phyloP scores from a whole-genome alignment of 2,329 filamentous ascomycete genomes.

The Cordyceps sp. region DNA sequence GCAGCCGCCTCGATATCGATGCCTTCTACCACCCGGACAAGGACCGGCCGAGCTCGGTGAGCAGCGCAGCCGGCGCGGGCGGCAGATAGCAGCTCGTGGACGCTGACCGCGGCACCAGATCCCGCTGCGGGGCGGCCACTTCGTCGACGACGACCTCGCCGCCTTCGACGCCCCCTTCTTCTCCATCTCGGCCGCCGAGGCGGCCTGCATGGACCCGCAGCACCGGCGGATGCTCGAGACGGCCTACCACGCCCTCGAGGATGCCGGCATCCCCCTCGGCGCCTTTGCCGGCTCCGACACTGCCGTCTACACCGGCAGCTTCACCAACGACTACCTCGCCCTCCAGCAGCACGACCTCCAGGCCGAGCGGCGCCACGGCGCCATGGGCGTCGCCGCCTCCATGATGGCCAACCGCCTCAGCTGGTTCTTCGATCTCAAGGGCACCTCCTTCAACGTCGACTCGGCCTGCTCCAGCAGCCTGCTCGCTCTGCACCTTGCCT shows the following conservation, averaged over 20 bases:
- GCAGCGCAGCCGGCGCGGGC: too few relatives aligned
- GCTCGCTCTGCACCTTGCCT: slow-evolving; percentile 31
- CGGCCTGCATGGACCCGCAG: not conserved
- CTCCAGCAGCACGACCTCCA: not conserved
- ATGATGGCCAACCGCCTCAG: slow-evolving; percentile 6
- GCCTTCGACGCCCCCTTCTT: slow-evolving; percentile 27
- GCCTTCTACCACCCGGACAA: not conserved
- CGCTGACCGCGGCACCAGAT: not conserved
- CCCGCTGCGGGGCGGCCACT: not conserved
- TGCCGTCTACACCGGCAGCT: not conserved
- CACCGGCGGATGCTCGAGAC: not conserved
- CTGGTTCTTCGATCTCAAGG: slow-evolving; percentile 25
- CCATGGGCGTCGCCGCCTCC: not conserved
- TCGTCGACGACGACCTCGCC: slow-evolving; percentile 21
- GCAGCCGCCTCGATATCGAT: not conserved
- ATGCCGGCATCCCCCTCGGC: not conserved
- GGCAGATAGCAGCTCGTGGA: not conserved
- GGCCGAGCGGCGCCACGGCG: not conserved
- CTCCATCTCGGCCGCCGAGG: not conserved
- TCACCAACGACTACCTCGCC: not conserved
- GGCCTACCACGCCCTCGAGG: not conserved
- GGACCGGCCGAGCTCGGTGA: not conserved
- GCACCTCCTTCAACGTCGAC: slow-evolving; percentile 33
- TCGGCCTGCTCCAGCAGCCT: slow-evolving; percentile 35
- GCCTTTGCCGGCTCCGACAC: not conserved